Percentiles rank a stretch among this genome's conserved stretches.
Conservation (phyloP, 495 filamentous ascomycete species). For the Xylaria flabelliformis region DNA sequence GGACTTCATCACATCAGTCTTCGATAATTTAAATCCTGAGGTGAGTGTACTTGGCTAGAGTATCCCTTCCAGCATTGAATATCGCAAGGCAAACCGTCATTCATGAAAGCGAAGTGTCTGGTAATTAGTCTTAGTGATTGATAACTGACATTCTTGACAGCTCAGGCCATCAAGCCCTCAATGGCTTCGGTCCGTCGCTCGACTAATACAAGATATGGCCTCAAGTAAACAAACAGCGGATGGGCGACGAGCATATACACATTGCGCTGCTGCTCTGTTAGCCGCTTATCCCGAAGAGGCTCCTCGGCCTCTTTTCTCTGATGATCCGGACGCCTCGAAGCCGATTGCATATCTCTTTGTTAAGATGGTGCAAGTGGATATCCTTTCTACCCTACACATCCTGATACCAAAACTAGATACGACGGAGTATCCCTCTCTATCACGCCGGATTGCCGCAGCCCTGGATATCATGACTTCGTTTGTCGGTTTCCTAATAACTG, state of each 20-base stretch:
- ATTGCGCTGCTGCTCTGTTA: conserved; percentile 59
- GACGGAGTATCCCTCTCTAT: conserved; percentile 51
- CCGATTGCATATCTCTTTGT: conserved; percentile 66
- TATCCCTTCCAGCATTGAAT: not conserved
- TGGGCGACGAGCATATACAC: conserved; percentile 57
- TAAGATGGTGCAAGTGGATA: conserved; percentile 64
- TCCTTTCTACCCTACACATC: conserved; percentile 65
- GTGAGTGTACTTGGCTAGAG: conserved; percentile 37
- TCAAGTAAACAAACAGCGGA: conserved; percentile 53
- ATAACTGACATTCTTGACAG: conserved; percentile 28
- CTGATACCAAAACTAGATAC: conserved; percentile 61
- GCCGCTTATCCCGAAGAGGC: conserved; percentile 53
- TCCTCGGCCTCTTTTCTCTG: conserved; percentile 55
- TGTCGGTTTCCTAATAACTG: conserved; percentile 61
- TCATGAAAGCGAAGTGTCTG: not conserved
- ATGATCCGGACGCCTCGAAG: conserved; percentile 46
- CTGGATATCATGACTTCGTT: conserved; percentile 66
- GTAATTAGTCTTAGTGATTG: not conserved
- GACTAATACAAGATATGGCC: conserved; percentile 52
- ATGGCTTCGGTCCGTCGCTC: conserved; percentile 52
- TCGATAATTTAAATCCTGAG: conserved; percentile 49
- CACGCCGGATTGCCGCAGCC: conserved; percentile 61
- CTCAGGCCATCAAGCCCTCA: conserved; percentile 42
- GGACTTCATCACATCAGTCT: conserved; percentile 50
- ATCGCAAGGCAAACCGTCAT: not conserved